Conservation (phyloP, 1,284 basidiomycete species). For the Mycena sp. region DNA sequence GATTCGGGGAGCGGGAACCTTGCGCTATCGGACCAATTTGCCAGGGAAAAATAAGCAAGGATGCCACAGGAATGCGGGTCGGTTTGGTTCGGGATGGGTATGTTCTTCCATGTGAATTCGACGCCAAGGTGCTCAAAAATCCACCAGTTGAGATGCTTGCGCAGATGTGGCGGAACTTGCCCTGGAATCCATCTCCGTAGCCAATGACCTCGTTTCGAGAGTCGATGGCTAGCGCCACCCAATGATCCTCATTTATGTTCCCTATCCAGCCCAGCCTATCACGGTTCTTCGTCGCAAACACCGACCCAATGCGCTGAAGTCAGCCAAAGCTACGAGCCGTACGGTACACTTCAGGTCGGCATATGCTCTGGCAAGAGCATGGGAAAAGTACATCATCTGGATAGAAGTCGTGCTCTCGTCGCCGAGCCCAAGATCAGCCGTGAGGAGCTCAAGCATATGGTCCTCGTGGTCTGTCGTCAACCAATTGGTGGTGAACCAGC, state of each 20-base stretch:
- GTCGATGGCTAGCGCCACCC: background rate
- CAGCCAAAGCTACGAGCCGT: background rate
- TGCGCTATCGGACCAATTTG: no score
- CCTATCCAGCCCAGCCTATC: background rate
- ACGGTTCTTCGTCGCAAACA: background rate
- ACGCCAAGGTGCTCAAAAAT: no score
- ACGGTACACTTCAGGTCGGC: background rate
- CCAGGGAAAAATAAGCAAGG: no score
- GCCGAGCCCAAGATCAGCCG: no score
- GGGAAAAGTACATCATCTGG: background rate
- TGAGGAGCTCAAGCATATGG: background rate
- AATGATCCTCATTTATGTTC: background rate
- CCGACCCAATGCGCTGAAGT: background rate
- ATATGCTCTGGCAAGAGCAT: background rate
- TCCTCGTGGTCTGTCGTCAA: background rate
- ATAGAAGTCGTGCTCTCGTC: background rate
- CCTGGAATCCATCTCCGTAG: background rate
- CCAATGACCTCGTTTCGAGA: background rate
- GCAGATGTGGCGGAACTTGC: background rate
- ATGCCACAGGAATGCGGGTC: no score
- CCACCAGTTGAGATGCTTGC: background rate
- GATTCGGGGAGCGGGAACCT: no score
- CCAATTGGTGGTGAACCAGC: conserved; percentile 7
- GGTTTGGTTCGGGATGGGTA: no score
- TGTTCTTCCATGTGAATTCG: no score